Percentiles rank a stretch among this genome's conserved stretches.
These are phyloP conservation scores for Fusarium piperis DNA, from an alignment of 2,329 filamentous ascomycete genomes.

Conservation along the genomic window DNA sequence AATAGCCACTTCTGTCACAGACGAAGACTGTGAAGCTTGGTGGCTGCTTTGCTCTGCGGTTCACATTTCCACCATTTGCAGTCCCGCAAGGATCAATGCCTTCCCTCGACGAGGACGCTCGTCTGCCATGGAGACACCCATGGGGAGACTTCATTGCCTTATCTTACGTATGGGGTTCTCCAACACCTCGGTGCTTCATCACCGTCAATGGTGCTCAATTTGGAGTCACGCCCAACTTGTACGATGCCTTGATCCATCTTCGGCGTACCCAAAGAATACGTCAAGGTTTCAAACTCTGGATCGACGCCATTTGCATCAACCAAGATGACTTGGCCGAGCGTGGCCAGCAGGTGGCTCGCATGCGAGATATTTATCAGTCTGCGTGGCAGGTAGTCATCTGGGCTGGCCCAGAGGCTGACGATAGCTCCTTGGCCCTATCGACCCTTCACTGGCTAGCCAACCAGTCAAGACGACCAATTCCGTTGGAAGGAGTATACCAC, in stretches of 20 bases:
- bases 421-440: not conserved
- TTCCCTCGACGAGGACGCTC: not conserved
- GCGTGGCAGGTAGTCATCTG: slow-evolving; percentile 7
- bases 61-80: too few relatives aligned
- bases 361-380: slow-evolving; percentile 8
- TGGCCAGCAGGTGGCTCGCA: not conserved
- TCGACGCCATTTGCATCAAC: not conserved
- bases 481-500: not conserved
- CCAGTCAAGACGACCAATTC: not conserved
- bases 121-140: not conserved
- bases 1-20: not conserved
- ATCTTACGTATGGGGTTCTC: not conserved
- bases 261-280: not conserved
- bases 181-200: not conserved
- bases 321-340: not conserved
- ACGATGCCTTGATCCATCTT: not conserved
- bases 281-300: slow-evolving; percentile 5
- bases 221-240: not conserved
- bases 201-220: not conserved
- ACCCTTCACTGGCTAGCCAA: not conserved
- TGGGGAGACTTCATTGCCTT: slow-evolving; percentile 11
- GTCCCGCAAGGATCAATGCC: accelerated
- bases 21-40: not conserved
- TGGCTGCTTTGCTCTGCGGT: too few relatives aligned
- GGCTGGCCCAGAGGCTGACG: not conserved